phyloP scores from a whole-genome alignment of 176 grass and related monocot genomes.

The Rhipidocladum racemiflorum region DNA sequence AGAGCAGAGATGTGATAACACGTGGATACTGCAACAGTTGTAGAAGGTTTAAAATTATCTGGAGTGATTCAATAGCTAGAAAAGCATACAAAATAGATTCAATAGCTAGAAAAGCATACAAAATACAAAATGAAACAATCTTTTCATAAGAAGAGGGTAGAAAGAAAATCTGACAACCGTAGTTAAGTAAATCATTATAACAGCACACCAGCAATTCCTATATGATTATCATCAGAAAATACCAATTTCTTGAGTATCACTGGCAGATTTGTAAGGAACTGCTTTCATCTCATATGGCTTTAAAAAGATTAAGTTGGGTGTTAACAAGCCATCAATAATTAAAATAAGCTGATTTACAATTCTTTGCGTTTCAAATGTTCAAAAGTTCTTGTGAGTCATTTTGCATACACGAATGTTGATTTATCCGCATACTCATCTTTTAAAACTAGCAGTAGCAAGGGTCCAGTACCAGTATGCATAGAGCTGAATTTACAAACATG shows the following conservation, averaged over 20 bases:
- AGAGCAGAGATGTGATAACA: background rate
- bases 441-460: too few relatives aligned
- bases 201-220: too few relatives aligned
- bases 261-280: too few relatives aligned
- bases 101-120: too few relatives aligned
- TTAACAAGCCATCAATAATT: background rate
- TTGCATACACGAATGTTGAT: conserved; percentile 3
- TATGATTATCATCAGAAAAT: too few relatives aligned
- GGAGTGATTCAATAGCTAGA: background rate
- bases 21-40: background rate
- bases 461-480: too few relatives aligned
- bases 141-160: background rate
- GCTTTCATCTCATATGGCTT: too few relatives aligned
- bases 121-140: background rate
- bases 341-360: background rate
- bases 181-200: background rate
- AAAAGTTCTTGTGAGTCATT: background rate
- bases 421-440: background rate
- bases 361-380: background rate
- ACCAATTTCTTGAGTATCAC: too few relatives aligned
- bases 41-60: background rate
- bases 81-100: background rate
- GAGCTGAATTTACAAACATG: too few relatives aligned
- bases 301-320: conserved; percentile 2
- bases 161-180: background rate